Evolutionary conservation across 176 grass and related monocot species (phyloP), one percentile per base, ranked within the genome.

Genomic region (Zea luxurians): DNA sequence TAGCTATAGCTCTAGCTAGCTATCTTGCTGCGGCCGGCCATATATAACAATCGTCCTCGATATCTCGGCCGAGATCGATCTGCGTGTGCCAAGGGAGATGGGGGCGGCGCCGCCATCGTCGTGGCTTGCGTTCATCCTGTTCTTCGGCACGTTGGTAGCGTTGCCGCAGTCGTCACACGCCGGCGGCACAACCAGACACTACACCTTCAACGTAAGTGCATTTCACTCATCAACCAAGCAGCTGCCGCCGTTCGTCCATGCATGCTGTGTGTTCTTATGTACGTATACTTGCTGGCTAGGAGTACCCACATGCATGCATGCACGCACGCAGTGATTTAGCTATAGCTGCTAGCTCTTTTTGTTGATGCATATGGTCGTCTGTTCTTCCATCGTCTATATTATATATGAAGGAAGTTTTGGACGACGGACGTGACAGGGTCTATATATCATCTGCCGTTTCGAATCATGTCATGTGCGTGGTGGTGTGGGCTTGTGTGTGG

Each of bases 141-240:
- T 76, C 18, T 18, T 78, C 13, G 68, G 45, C 76, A 78, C 86
- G 10, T 35, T 86, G 61, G 11, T 85, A 20, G 18, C 63, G 64
- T 18, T 88, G 65, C 79, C 80, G 1, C 76, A 86, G 27, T 11
- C 80, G 18, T 75, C 75, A 27, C 74, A 37, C 47, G 27, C 0
- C 27, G 27, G 27, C 27, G 61, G 54, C 68, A 35, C 13, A 4
- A 89, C 87, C 12, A 89, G 90, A 78, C 46, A 84, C 74, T 93
- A 93, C 87, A 89, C 82, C 36, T 93, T 93, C 79, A 89, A 87
- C 76, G 90, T 89, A 38, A 17, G 52, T 60, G 7, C 54, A 61
- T 27, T 11, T 34, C 38, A 27, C 27, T 27, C 27, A 27, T 27
- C 27, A 27, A 27, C 27, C 27, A 27, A 27, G 27, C 27, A 27